Evolutionary conservation across 495 filamentous ascomycete genomes (phyloP).

Genomic region (Cetradonia linearis): DNA sequence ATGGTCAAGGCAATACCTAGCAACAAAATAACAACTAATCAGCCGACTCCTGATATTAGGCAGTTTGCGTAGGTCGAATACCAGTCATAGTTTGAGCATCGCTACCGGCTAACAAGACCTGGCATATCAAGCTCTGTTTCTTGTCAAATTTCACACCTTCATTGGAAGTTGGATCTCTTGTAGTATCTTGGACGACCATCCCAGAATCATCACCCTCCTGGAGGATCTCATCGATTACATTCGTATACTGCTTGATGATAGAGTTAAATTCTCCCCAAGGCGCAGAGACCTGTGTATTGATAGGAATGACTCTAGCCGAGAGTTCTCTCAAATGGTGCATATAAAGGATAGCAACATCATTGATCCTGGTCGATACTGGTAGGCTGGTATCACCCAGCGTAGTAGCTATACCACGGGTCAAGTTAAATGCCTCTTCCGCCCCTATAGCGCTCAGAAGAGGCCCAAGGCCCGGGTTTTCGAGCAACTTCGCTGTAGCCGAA

Average conservation of each 20-base stretch:
- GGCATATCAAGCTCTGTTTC: slow-evolving; percentile 1
- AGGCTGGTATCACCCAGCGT: neutral
- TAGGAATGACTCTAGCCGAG: neutral
- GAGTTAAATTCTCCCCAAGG: neutral
- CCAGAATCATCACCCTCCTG: neutral
- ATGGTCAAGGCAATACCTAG: slow-evolving; percentile 1
- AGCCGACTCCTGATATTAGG: neutral
- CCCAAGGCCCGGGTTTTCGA: neutral
- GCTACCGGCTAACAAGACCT: neutral
- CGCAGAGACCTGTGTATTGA: neutral
- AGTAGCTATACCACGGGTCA: neutral
- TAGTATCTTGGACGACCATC: neutral
- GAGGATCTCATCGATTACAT: neutral
- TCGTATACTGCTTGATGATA: neutral
- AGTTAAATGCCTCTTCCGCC: neutral
- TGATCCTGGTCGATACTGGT: neutral
- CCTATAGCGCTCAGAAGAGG: neutral
- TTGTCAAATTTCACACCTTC: neutral
- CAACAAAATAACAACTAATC: neutral
- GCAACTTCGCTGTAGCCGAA: neutral
- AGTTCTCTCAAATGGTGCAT: neutral
- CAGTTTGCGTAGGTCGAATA: neutral
- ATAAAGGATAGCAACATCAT: neutral
- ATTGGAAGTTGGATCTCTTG: neutral
- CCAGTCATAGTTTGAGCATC: slow-evolving; percentile 6